Percentiles rank a stretch among this genome's conserved stretches.
Evolutionary conservation across 768 basidiomycete species (phyloP).

Genomic region (Polyporus arcularius): DNA sequence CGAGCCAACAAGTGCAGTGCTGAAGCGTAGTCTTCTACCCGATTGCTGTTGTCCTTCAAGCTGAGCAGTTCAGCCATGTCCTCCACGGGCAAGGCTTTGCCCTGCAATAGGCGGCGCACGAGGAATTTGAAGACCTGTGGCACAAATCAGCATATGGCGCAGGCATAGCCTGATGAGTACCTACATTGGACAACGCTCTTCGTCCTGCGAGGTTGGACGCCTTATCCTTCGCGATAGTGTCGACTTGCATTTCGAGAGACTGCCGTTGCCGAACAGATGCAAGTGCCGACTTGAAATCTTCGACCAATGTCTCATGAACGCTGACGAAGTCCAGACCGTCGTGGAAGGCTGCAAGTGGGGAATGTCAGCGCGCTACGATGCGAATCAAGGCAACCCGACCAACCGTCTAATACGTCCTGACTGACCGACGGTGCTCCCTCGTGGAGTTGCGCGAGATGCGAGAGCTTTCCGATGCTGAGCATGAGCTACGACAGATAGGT

Average conservation of each 20-base stretch:
- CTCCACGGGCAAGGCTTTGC: constrained; percentile 73
- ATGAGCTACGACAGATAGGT: constrained; percentile 58
- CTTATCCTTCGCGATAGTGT: constrained; percentile 57
- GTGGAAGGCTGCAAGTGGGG: constrained; percentile 63
- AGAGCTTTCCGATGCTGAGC: constrained; percentile 88
- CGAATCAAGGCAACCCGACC: neutral
- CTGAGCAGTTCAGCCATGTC: constrained; percentile 83
- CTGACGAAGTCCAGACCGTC: constrained; percentile 85
- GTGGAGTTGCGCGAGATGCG: constrained; percentile 65
- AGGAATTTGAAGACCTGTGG: constrained; percentile 69
- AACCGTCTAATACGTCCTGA: constrained; percentile 58
- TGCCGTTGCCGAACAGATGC: constrained; percentile 55
- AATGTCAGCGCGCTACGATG: neutral
- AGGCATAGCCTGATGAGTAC: constrained; percentile 1
- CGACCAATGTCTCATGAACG: constrained; percentile 71
- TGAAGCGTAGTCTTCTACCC: constrained; percentile 65
- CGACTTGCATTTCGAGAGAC: constrained; percentile 68
- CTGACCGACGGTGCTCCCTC: constrained; percentile 49
- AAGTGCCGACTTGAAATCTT: constrained; percentile 58
- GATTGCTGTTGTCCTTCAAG: constrained; percentile 72
- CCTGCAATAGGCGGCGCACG: constrained; percentile 69
- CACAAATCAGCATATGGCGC: neutral
- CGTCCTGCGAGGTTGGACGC: constrained; percentile 47
- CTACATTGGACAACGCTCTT: constrained; percentile 54
- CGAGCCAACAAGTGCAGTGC: constrained; percentile 67